Evolutionary conservation across 2,329 filamentous ascomycete species (phyloP).

Genomic region (Botrytis deweyae): DNA sequence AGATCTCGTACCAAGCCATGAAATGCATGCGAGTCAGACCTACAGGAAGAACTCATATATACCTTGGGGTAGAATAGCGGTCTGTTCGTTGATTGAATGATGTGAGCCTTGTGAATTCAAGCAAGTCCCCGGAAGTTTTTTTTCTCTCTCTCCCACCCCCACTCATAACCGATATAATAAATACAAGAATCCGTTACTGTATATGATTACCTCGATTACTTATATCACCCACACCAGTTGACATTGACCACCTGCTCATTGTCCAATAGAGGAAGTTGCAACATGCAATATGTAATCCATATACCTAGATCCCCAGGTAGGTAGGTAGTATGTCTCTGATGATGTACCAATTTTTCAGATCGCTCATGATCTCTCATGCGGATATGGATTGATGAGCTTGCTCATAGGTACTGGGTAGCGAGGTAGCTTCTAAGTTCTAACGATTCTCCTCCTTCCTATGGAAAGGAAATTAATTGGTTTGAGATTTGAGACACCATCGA

Average conservation of each 20-base stretch:
- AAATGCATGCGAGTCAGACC: conserved; percentile 1
- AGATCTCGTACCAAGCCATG: background rate
- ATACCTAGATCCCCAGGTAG: no score
- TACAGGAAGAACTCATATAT: background rate
- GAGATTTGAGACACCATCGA: background rate
- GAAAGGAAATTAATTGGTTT: background rate
- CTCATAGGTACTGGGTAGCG: no score
- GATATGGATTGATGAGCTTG: background rate
- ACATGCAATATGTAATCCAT: background rate
- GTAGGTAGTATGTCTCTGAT: background rate
- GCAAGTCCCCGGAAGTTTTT: background rate
- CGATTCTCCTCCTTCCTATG: background rate
- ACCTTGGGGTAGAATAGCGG: conserved; percentile 9
- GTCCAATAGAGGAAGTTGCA: conserved; percentile 1
- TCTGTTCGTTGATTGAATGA: background rate
- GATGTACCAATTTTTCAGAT: background rate
- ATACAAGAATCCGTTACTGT: background rate
- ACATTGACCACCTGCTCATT: conserved; percentile 7
- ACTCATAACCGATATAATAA: background rate
- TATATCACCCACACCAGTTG: background rate
- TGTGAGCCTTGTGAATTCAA: background rate
- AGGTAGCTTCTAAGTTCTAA: no score
- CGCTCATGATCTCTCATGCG: background rate
- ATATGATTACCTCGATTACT: no score
- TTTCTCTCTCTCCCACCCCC: background rate